Evolutionary conservation across 2,329 filamentous ascomycete species (phyloP).

Genomic region (Pseudogymnoascus sp.): DNA sequence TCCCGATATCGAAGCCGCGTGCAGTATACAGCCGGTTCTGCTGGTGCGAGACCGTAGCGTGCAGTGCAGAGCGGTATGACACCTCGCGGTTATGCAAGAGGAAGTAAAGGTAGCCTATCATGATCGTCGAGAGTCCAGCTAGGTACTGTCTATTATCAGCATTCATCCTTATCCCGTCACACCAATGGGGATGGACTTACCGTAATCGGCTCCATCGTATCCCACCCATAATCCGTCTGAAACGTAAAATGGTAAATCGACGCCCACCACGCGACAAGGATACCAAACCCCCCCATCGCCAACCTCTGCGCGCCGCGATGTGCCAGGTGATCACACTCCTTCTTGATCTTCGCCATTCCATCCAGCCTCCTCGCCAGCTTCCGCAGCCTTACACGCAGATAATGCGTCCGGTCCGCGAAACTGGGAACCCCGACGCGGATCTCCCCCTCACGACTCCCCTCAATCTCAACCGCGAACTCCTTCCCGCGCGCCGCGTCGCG

Average conservation of each 20-base stretch:
- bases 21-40: conserved; percentile 69
- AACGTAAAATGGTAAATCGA: conserved; percentile 67
- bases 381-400: conserved; percentile 67
- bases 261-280: conserved; percentile 67
- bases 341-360: conserved; percentile 63
- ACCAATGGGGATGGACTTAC: conserved; percentile 24
- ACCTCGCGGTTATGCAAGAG: conserved; percentile 86
- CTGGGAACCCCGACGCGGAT: conserved; percentile 76
- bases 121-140: conserved; percentile 75
- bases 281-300: conserved; percentile 69
- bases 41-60: conserved; percentile 72
- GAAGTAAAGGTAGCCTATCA: conserved; percentile 90
- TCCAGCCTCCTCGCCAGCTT: conserved; percentile 64
- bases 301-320: conserved; percentile 70
- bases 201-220: conserved; percentile 82
- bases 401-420: conserved; percentile 86
- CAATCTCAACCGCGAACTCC: conserved; percentile 78
- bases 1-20: conserved; percentile 64
- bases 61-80: conserved; percentile 77
- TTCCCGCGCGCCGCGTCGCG: conserved; percentile 76
- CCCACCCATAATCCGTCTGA: conserved; percentile 75
- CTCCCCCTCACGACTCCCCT: conserved; percentile 53
- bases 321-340: conserved; percentile 70
- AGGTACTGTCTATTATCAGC: conserved; percentile 48
- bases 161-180: neutral